Conservation (phyloP, 768 basidiomycete species). For the Cyclocybe aegerita region DNA sequence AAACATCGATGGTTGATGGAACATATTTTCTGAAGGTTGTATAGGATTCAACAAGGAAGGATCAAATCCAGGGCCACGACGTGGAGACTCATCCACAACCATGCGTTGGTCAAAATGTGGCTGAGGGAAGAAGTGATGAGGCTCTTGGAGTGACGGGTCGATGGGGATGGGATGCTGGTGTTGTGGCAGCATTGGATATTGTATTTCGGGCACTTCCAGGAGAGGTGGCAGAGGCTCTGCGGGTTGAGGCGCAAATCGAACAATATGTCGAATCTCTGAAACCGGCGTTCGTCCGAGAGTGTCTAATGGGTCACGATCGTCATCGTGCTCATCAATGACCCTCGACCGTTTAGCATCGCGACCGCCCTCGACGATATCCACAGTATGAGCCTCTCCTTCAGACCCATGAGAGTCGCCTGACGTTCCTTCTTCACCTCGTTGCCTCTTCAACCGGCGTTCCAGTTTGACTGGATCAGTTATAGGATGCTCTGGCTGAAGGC, state of each 20-base stretch:
- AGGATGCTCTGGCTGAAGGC: slow-evolving; percentile 64
- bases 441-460: slow-evolving; percentile 74
- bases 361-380: slow-evolving; percentile 27
- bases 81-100: slow-evolving; percentile 35
- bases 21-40: slow-evolving; percentile 39
- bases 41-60: slow-evolving; percentile 54
- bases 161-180: slow-evolving; percentile 8
- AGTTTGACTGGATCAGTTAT: slow-evolving; percentile 77
- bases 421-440: slow-evolving; percentile 54
- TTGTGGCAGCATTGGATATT: slow-evolving; percentile 1
- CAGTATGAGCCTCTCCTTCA: slow-evolving; percentile 50
- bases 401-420: slow-evolving; percentile 49
- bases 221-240: slow-evolving; percentile 25
- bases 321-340: slow-evolving; percentile 43
- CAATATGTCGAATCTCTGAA: slow-evolving; percentile 31
- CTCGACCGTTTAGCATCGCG: slow-evolving; percentile 60
- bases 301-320: slow-evolving; percentile 51
- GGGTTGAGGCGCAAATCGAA: slow-evolving; percentile 49
- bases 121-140: slow-evolving; percentile 7
- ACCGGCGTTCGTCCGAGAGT: slow-evolving; percentile 35
- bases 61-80: slow-evolving; percentile 45
- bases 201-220: slow-evolving; percentile 4
- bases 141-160: slow-evolving; percentile 7
- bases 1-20: slow-evolving; percentile 19
- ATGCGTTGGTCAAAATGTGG: slow-evolving; percentile 26